phyloP scores from a whole-genome alignment of 2,329 filamentous ascomycete genomes.

The Fusarium sp. region DNA sequence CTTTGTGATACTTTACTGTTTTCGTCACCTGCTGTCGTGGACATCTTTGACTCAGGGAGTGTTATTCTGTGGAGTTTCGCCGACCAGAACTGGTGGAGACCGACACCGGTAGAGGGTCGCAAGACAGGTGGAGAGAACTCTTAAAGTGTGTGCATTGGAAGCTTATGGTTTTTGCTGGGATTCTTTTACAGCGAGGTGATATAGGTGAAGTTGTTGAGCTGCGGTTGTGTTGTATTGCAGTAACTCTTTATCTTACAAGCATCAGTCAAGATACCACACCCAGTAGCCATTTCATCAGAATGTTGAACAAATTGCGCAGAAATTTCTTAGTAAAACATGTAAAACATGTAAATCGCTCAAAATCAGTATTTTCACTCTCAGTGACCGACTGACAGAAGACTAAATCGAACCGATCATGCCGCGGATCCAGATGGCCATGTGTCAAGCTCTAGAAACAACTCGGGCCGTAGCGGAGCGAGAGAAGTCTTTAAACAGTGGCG shows the following conservation, averaged over 20 bases:
- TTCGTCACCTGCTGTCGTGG: slow-evolving; percentile 11
- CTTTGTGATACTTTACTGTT: not conserved
- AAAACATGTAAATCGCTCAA: slow-evolving; percentile 22
- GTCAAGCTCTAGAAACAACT: slow-evolving; percentile 5
- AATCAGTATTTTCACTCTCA: not conserved
- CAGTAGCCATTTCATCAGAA: not conserved
- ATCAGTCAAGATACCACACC: not conserved
- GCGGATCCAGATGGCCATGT: not conserved
- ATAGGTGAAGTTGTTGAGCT: not conserved
- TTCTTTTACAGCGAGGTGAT: not conserved
- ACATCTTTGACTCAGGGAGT: not conserved
- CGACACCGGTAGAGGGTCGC: not conserved
- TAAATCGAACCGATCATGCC: slow-evolving; percentile 5
- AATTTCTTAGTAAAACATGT: not conserved
- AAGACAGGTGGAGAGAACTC: slow-evolving; percentile 12
- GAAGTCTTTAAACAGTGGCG: slow-evolving; percentile 6
- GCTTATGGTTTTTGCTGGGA: not conserved
- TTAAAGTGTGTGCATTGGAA: slow-evolving; percentile 33
- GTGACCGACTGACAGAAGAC: slow-evolving; percentile 4
- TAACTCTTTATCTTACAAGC: not conserved
- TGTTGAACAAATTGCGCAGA: not conserved
- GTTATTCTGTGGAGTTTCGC: slow-evolving; percentile 9
- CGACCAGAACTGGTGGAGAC: not conserved
- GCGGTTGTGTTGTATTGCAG: not conserved
- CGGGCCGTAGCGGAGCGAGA: slow-evolving; percentile 7